Percentiles rank a stretch among this genome's conserved stretches.
Conservation (phyloP, 139 green algal genomes). For the Haematococcus lacustris region DNA sequence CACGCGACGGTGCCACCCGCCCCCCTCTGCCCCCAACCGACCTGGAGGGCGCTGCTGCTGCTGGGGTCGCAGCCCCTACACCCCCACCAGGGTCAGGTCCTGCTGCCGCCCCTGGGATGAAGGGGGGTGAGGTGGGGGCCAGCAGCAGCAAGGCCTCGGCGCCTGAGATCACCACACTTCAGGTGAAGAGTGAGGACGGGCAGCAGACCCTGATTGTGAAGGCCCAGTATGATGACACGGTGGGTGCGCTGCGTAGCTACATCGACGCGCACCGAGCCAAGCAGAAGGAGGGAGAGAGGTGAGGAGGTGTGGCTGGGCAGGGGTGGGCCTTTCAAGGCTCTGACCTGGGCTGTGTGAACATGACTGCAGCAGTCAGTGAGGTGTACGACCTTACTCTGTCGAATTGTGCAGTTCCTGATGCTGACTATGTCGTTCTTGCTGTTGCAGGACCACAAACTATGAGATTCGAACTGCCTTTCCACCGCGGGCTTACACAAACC, state of each 20-base stretch:
- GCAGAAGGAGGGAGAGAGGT: conserved; percentile 7
- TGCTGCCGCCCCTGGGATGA: too few relatives aligned
- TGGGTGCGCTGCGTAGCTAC: conserved; percentile 27
- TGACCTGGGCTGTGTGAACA: not conserved
- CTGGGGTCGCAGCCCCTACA: too few relatives aligned
- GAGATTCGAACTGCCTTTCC: conserved; percentile 44
- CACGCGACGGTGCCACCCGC: too few relatives aligned
- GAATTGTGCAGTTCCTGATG: not conserved
- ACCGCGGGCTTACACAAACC: conserved; percentile 27
- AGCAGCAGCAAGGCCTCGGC: too few relatives aligned
- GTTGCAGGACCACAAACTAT: conserved; percentile 9
- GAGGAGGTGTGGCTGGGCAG: not conserved
- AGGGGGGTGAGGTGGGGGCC: too few relatives aligned
- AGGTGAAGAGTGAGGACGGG: conserved; percentile 50
- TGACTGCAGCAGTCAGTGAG: not conserved
- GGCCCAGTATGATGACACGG: conserved; percentile 35
- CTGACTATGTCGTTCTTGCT: not conserved
- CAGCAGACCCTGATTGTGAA: conserved; percentile 47
- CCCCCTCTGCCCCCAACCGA: too few relatives aligned
- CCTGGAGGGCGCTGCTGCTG: too few relatives aligned
- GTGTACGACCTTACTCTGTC: not conserved
- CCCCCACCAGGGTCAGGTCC: too few relatives aligned
- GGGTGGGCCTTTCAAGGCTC: not conserved
- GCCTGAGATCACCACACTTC: too few relatives aligned
- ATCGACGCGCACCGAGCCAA: conserved; percentile 29